These are phyloP conservation scores for Pelargonium fulgidum DNA, from an alignment of 441 rosid species.

Conservation along the genomic window DNA sequence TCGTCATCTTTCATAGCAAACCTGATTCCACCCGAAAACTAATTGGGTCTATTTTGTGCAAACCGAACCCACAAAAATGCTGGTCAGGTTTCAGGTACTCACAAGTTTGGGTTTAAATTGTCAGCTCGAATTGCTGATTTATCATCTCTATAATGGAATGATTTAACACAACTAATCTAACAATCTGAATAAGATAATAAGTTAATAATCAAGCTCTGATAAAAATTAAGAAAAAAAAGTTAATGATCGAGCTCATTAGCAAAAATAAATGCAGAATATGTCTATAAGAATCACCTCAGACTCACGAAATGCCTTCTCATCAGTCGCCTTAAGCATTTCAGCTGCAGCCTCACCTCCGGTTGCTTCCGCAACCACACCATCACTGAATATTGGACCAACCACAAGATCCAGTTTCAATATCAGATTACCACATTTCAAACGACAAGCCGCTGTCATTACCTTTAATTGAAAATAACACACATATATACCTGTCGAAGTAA, in stretches of 20 bases:
- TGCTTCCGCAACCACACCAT: slow-evolving; percentile 68
- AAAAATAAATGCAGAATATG: slow-evolving; percentile 2
- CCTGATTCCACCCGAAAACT: too few relatives aligned
- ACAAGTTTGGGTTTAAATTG: too few relatives aligned
- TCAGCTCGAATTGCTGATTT: too few relatives aligned
- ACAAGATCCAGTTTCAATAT: slow-evolving; percentile 12
- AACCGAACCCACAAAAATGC: too few relatives aligned
- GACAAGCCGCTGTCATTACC: not conserved
- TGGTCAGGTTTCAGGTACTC: too few relatives aligned
- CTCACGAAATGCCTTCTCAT: slow-evolving; percentile 53
- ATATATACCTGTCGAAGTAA: slow-evolving; percentile 68
- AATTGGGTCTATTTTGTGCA: too few relatives aligned
- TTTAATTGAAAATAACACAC: not conserved
- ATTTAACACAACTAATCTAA: not conserved
- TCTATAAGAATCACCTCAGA: slow-evolving; percentile 50
- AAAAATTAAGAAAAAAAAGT: too few relatives aligned
- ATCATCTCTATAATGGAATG: not conserved
- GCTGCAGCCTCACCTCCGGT: slow-evolving; percentile 64
- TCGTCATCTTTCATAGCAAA: too few relatives aligned
- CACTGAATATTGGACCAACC: slow-evolving; percentile 37
- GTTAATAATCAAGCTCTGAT: not conserved
- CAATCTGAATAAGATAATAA: not conserved
- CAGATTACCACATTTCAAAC: slow-evolving; percentile 1
- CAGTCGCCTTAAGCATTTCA: slow-evolving; percentile 48
- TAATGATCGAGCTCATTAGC: not conserved